Evolutionary conservation across 495 filamentous ascomycete species (phyloP).

Genomic region (Neurospora sp.): DNA sequence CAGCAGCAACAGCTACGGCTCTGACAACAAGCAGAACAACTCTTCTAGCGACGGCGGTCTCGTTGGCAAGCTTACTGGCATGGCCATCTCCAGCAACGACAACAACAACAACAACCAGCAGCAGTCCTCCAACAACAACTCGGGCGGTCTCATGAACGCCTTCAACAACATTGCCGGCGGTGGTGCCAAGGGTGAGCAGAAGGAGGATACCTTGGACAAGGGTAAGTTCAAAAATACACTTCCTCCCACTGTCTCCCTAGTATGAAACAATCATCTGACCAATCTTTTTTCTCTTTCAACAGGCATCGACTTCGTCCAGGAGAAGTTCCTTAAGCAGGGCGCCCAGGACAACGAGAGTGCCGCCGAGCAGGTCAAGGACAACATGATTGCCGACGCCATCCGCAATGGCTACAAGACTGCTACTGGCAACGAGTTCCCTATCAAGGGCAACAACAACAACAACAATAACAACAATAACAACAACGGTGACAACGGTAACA

Average conservation of each 20-base stretch:
- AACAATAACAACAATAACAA: not conserved
- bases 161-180: slow-evolving; percentile 54
- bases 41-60: slow-evolving; percentile 17
- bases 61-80: slow-evolving; percentile 38
- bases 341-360: slow-evolving; percentile 61
- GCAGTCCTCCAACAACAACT: slow-evolving; percentile 9
- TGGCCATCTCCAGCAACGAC: not conserved
- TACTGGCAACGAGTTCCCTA: slow-evolving; percentile 52
- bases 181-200: slow-evolving; percentile 56
- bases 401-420: slow-evolving; percentile 50
- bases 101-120: slow-evolving; percentile 2
- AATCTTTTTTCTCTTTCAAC: not conserved
- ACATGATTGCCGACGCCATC: slow-evolving; percentile 54
- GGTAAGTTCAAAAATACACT: slow-evolving; percentile 24
- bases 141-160: slow-evolving; percentile 40
- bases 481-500: not conserved
- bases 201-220: slow-evolving; percentile 59
- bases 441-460: slow-evolving; percentile 32
- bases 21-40: slow-evolving; percentile 11
- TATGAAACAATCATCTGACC: not conserved
- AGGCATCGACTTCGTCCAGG: slow-evolving; percentile 61
- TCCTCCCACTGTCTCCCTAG: not conserved
- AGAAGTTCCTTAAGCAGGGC: slow-evolving; percentile 54
- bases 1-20: slow-evolving; percentile 7
- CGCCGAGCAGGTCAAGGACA: slow-evolving; percentile 65